Evolutionary conservation across 2,329 filamentous ascomycete species (phyloP).

Genomic region (Hypoxylon sp.): DNA sequence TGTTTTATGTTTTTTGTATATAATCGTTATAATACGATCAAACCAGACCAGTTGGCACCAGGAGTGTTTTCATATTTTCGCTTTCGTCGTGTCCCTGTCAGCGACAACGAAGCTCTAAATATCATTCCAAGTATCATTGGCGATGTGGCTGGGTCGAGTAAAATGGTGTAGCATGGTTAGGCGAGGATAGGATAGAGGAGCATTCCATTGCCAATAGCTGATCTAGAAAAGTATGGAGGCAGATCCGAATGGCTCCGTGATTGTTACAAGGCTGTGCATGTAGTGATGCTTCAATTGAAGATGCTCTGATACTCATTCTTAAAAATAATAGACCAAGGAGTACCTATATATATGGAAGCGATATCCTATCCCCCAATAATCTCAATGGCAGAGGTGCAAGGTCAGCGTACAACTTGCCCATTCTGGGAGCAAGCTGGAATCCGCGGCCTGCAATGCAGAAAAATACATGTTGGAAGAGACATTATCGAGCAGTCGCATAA

Average conservation of each 20-base stretch:
- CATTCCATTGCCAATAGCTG: neutral
- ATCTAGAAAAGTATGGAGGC: neutral
- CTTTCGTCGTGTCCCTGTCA: neutral
- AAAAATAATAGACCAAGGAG: neutral
- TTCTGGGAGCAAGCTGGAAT: neutral
- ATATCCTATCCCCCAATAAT: neutral
- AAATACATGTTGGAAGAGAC: neutral
- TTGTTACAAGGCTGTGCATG: neutral
- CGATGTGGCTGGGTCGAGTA: neutral
- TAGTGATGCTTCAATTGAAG: neutral
- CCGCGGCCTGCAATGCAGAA: neutral
- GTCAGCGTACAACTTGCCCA: neutral
- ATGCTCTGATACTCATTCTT: neutral
- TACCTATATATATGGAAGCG: no score
- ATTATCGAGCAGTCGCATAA: neutral
- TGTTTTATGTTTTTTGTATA: constrained; percentile 37
- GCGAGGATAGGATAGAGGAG: constrained; percentile 8
- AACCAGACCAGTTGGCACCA: constrained; percentile 15
- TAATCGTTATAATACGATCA: constrained; percentile 24
- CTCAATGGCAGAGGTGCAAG: neutral
- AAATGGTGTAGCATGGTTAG: neutral
- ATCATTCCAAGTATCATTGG: neutral
- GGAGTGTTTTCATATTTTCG: neutral
- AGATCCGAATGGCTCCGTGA: neutral
- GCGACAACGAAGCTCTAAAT: neutral